Base-by-base conservation (phyloP, 495 filamentous ascomycete species). In the Astrothelium macrocarpum region DNA sequence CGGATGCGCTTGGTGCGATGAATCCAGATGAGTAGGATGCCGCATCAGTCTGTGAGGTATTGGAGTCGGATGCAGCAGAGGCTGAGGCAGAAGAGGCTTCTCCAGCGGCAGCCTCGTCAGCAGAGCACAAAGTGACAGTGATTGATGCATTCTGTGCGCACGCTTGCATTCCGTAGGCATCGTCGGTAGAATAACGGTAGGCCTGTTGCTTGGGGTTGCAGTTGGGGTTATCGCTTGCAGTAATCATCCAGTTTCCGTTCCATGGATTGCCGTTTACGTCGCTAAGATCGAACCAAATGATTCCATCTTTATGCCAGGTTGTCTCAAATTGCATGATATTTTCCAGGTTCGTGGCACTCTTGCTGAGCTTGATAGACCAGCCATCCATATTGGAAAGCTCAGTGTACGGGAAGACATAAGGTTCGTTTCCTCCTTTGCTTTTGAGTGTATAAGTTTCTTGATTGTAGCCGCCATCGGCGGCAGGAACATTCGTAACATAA, bases 321-420 rank as follows among this genome's bases (percentile, higher is more conserved):
- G 66, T 68, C 62, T 71, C 69, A 58, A 68, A 71, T 53, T 71
- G 69, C 59, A 71, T 59, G 64, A 71, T 65, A 63, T 69, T 64
- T 42, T 10, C 42, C 43, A 61, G 49, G 14, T 28, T 9, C 16
- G 1, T 56, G 36, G 49, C 32, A 39, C 26, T 53, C 60, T 68
- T 65, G 62, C 64, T 65, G 2, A 71, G 60, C 67, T 71, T 71
- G 67, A 71, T 68, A 1, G 69, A 71, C 69, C 69, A 71, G 26
- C 69, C 69, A 20, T 61, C 29, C 23, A 32, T 20, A 62, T 68
- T 68, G 62, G 59, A 31, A 9, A 71, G 61, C 67, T 69, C 42
- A 43, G 69, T 71, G 64, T 65, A 71, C 23, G 63, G 34, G 64
- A 68, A 67, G 0, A 56, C 53, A 59, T 49, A 71, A 20, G 67